phyloP scores from a whole-genome alignment of 1,284 basidiomycete species.

The Naganishia liquefaciens region DNA sequence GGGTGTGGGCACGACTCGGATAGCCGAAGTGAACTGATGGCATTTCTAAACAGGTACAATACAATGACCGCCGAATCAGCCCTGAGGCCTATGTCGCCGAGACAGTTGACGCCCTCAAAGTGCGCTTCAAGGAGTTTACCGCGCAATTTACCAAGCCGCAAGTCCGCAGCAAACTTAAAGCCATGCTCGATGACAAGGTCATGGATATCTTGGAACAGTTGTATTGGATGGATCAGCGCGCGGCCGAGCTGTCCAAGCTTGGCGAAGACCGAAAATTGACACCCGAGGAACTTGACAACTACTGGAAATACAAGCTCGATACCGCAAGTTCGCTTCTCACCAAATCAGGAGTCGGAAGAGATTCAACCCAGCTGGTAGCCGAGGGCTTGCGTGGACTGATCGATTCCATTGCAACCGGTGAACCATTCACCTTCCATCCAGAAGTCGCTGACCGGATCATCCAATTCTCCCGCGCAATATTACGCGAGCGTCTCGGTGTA shows the following conservation, averaged over 20 bases:
- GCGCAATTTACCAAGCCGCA: conserved; percentile 84
- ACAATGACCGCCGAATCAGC: conserved; percentile 92
- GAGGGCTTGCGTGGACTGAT: conserved; percentile 87
- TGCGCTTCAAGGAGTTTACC: conserved; percentile 83
- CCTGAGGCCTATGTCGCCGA: conserved; percentile 98
- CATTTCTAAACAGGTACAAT: conserved; percentile 66
- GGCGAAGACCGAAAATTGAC: conserved; percentile 68
- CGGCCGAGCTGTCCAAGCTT: conserved; percentile 71
- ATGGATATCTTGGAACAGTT: conserved; percentile 96
- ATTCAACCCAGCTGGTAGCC: conserved; percentile 91
- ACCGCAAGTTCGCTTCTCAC: conserved; percentile 88
- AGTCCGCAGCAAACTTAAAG: conserved; percentile 83
- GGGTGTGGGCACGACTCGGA: conserved; percentile 7
- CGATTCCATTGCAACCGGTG: conserved; percentile 78
- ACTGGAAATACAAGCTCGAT: conserved; percentile 95
- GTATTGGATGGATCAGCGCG: conserved; percentile 91
- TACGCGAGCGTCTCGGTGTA: conserved; percentile 85
- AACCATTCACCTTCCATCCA: conserved; percentile 91
- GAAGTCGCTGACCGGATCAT: conserved; percentile 82
- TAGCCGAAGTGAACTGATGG: neutral
- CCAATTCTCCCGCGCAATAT: conserved; percentile 86
- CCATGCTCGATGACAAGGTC: conserved; percentile 90
- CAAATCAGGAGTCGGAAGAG: conserved; percentile 93
- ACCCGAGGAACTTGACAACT: conserved; percentile 75
- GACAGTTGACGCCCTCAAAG: conserved; percentile 89